These are phyloP conservation scores for Tuber calosporum DNA, from an alignment of 495 filamentous ascomycete genomes.

Conservation along the genomic window DNA sequence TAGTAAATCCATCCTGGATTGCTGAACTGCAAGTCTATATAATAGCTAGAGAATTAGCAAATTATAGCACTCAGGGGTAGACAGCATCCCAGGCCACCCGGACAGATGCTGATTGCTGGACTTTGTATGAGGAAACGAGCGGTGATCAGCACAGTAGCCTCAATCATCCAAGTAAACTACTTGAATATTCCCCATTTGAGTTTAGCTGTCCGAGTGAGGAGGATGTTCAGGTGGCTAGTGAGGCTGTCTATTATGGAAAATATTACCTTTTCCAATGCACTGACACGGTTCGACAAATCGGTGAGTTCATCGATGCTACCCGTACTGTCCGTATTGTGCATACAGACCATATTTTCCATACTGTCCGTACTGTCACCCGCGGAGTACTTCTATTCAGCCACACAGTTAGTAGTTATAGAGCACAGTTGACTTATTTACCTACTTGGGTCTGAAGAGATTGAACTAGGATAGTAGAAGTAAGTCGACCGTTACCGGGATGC, in stretches of 20 bases:
- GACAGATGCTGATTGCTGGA: background rate
- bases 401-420: background rate
- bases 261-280: too few species aligned
- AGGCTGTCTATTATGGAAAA: too few species aligned
- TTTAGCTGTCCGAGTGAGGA: background rate
- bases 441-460: background rate
- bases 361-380: background rate
- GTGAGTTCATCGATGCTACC: too few species aligned
- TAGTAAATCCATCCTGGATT: background rate
- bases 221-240: too few species aligned
- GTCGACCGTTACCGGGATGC: background rate
- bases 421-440: background rate
- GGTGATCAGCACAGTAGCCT: background rate
- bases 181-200: background rate
- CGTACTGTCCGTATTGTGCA: too few species aligned
- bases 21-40: background rate
- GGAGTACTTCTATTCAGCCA: background rate
- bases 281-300: too few species aligned
- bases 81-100: background rate
- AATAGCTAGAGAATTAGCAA: background rate
- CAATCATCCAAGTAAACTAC: background rate
- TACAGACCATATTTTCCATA: background rate
- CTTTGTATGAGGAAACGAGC: background rate
- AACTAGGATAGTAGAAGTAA: background rate
- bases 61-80: background rate